phyloP scores from a whole-genome alignment of 1,139 yeast species.

The Geotrichum carabidarum region DNA sequence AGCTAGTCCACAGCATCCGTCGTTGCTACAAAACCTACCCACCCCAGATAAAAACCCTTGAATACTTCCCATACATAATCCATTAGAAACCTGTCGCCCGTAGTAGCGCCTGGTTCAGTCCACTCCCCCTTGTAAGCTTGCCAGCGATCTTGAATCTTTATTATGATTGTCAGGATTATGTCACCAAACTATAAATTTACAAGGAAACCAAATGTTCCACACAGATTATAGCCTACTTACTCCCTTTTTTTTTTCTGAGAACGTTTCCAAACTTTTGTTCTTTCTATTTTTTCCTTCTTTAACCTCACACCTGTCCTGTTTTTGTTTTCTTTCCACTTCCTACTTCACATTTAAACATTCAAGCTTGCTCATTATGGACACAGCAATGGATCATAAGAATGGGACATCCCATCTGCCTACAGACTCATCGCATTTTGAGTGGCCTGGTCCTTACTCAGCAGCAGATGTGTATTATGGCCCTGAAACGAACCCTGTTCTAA shows the following conservation, averaged over 20 bases:
- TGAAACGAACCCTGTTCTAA: constrained; percentile 50
- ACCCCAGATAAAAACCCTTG: not conserved
- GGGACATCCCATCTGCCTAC: no score
- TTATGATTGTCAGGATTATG: not conserved
- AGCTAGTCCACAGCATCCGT: no score
- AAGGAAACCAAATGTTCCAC: no score
- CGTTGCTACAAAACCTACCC: not conserved
- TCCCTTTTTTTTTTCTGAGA: no score
- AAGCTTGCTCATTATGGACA: no score
- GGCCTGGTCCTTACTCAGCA: constrained; percentile 54
- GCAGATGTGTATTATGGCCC: constrained; percentile 73
- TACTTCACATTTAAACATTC: no score
- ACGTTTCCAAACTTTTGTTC: no score
- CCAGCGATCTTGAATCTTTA: not conserved
- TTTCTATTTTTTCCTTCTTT: not conserved
- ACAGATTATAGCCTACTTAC: no score
- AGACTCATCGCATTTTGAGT: not conserved
- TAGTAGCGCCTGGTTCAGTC: not conserved
- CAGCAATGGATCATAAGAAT: no score
- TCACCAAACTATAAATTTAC: no score
- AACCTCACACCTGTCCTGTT: no score
- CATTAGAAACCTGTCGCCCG: not conserved
- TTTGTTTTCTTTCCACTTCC: not conserved
- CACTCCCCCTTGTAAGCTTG: no score
- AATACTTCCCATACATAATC: not conserved